Conservation (phyloP, 371 early-diverging fungal species). For the Rhizopus arrhizus region DNA sequence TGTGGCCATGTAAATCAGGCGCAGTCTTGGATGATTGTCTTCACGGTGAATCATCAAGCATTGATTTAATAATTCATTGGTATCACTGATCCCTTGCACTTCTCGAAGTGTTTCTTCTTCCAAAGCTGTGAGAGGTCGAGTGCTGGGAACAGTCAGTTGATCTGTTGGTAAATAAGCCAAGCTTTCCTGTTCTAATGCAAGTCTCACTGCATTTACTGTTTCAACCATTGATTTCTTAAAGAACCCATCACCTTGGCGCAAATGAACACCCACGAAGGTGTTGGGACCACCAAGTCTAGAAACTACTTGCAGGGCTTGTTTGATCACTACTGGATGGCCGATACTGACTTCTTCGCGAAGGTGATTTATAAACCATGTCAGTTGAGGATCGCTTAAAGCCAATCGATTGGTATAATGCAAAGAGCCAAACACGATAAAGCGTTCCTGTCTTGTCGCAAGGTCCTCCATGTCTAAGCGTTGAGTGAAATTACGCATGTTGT, state of each 20-base stretch:
- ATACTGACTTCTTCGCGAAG: conserved; percentile 36
- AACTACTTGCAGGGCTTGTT: conserved; percentile 31
- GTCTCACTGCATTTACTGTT: conserved; percentile 36
- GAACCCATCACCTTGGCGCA: conserved; percentile 54
- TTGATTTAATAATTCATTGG: conserved; percentile 13
- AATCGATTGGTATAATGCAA: conserved; percentile 47
- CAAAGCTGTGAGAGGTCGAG: conserved; percentile 8
- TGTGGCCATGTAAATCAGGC: conserved; percentile 59
- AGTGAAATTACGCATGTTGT: conserved; percentile 25
- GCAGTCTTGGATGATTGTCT: conserved; percentile 31
- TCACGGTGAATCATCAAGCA: conserved; percentile 17
- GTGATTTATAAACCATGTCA: conserved; percentile 28
- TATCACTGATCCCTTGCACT: conserved; percentile 3
- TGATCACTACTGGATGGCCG: conserved; percentile 39
- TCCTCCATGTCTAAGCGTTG: conserved; percentile 38
- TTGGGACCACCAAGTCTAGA: conserved; percentile 46
- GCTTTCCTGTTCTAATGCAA: conserved; percentile 22
- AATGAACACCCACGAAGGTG: conserved; percentile 46
- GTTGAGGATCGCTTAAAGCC: conserved; percentile 25
- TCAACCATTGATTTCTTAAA: conserved; percentile 34
- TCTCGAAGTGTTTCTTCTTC: neutral
- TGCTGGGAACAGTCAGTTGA: neutral
- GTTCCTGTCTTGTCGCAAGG: conserved; percentile 36
- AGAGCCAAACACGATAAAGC: conserved; percentile 51
- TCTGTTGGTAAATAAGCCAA: neutral